Evolutionary conservation across 306 rosid genomes (phyloP).

Genomic region (Cicer bijugum): DNA sequence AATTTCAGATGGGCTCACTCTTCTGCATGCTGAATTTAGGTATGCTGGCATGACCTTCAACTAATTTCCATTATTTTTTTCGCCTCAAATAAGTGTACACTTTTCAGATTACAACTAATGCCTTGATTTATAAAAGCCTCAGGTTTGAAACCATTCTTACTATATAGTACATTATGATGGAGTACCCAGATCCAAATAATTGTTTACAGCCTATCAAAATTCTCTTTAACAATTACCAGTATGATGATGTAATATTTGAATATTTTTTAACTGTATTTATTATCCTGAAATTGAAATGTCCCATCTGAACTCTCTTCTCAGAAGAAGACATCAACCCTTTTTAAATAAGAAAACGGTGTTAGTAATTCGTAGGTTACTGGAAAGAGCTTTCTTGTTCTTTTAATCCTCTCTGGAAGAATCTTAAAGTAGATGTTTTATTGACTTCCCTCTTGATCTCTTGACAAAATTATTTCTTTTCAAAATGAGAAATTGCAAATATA

Average conservation of each 20-base stretch:
- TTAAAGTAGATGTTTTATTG: slow-evolving; percentile 13
- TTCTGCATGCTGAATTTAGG: slow-evolving; percentile 90
- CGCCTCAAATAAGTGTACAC: background rate
- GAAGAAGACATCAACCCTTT: background rate
- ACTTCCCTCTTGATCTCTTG: slow-evolving; percentile 20
- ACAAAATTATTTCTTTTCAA: slow-evolving; percentile 11
- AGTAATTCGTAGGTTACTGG: slow-evolving; percentile 6
- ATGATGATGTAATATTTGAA: slow-evolving; percentile 11
- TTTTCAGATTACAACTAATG: too few species aligned
- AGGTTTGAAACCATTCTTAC: too few species aligned
- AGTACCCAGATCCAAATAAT: background rate
- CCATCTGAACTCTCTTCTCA: background rate
- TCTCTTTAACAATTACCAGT: background rate
- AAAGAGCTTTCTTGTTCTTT: background rate
- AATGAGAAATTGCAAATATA: slow-evolving; percentile 4
- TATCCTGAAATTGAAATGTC: slow-evolving; percentile 4
- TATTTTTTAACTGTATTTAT: slow-evolving; percentile 11
- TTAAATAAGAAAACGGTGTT: background rate
- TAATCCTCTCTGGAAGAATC: slow-evolving; percentile 17
- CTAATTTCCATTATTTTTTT: slow-evolving; percentile 35
- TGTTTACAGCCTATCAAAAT: background rate
- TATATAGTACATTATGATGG: background rate
- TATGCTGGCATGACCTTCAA: slow-evolving; percentile 40
- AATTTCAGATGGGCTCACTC: slow-evolving; percentile 60
- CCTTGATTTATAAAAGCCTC: too few species aligned